Percentiles rank a stretch among this genome's conserved stretches.
Conservation (phyloP, 2,329 filamentous ascomycete genomes). For the Talaromyces amestolkiae region DNA sequence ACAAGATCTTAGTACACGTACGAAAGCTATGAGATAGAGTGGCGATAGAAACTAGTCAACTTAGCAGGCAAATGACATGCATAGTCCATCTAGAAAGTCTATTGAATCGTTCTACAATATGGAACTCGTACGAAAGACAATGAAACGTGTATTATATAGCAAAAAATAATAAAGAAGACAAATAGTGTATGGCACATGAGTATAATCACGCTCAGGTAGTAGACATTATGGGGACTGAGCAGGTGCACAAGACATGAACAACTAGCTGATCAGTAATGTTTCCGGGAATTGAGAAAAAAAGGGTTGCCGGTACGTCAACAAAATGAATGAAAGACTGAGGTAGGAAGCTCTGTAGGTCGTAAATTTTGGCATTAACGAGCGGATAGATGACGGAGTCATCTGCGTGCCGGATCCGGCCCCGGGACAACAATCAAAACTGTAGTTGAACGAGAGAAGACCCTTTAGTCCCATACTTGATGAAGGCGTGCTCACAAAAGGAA, state of each 20-base stretch:
- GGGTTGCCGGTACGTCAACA: background rate
- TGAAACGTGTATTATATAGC: background rate
- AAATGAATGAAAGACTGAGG: slow-evolving; percentile 10
- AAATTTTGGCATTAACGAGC: slow-evolving; percentile 2
- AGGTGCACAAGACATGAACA: background rate
- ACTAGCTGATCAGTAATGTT: background rate
- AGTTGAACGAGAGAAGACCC: background rate
- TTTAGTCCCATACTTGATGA: background rate
- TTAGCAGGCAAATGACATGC: too few relatives aligned
- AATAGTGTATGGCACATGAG: background rate
- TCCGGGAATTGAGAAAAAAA: background rate
- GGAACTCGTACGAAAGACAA: background rate
- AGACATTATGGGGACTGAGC: background rate
- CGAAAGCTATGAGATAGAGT: too few relatives aligned
- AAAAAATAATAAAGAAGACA: slow-evolving; percentile 7
- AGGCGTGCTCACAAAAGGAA: slow-evolving; percentile 18
- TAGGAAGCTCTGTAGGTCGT: background rate
- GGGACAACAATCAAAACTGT: slow-evolving; percentile 7
- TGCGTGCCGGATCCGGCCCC: slow-evolving; percentile 14
- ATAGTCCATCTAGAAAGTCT: too few relatives aligned
- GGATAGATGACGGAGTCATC: slow-evolving; percentile 18
- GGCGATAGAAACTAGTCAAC: too few relatives aligned
- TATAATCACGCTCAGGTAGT: background rate
- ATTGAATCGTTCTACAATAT: too few relatives aligned
- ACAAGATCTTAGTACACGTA: too few relatives aligned